Base-by-base conservation (phyloP, 2,329 filamentous ascomycete genomes). In the Pseudocercospora macadamiae region DNA sequence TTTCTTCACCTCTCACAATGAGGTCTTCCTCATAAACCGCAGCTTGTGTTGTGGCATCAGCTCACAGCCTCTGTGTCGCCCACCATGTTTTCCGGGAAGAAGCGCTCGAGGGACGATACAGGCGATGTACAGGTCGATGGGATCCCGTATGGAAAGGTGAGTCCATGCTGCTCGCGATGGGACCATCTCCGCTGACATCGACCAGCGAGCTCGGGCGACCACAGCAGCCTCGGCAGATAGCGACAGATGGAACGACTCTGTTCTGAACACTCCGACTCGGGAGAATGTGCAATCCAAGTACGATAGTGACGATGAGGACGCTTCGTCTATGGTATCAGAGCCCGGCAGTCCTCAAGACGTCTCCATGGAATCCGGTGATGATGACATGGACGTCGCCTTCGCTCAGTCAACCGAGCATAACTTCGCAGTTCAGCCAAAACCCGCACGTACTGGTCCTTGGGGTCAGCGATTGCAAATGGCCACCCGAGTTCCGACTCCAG, bases 241-340 rank as follows among this genome's bases (percentile, higher is more conserved):
- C 52, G 56, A 57, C 18, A 54, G 54, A 32, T 63, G 63, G 57
- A 60, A 68, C 47, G 69, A 71, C 44, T 70, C 67, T 12, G 68
- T 70, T n/a, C 59, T 70, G 44, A 65, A 59, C 49, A 70, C 67
- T 9, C 69, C 67, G 9, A 67, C 62, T 21, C 57, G 60, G 16
- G 53, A 61, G 28, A 34, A 60, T 39, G 30, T 48, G 34, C 66
- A 68, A 51, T 61, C 62, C 32, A 69, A 69, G 37, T 71, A 73
- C 59, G 69, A 72, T 55, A 70, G 68, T 60, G 68, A 64, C 32
- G 56, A 62, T 30, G 67, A 71, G 39, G 66, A 69, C 28, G 66
- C 69, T 14, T 71, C 69, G 9, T 70, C 68, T 26, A 66, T 71
- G 61, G 58, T 68, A 18, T 72, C 70, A 1, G 71, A 73, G 49